Conservation (phyloP, 768 basidiomycete genomes). For the Lentinula aciculospora region DNA sequence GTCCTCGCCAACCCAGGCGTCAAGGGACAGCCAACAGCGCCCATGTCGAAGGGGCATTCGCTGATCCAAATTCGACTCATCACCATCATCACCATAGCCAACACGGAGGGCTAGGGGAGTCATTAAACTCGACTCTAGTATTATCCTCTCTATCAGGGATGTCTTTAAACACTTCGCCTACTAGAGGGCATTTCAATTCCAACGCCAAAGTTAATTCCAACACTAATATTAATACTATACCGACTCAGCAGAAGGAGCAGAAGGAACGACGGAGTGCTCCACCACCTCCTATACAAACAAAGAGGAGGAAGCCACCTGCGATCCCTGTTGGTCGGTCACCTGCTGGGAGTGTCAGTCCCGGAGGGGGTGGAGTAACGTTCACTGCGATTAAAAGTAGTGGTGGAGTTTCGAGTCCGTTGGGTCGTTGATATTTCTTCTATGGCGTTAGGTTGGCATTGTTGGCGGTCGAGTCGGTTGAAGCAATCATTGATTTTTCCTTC, state of each 20-base stretch:
- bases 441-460: too few species aligned
- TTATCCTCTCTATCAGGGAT: slow-evolving; percentile 7
- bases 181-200: slow-evolving; percentile 7
- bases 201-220: slow-evolving; percentile 15
- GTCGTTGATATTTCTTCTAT: not conserved
- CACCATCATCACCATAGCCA: slow-evolving; percentile 9
- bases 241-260: slow-evolving; percentile 15
- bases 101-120: slow-evolving; percentile 1
- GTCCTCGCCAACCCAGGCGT: slow-evolving; percentile 14
- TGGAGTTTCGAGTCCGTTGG: not conserved
- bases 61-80: slow-evolving; percentile 13
- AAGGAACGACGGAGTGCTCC: slow-evolving; percentile 31
- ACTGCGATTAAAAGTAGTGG: slow-evolving; percentile 45
- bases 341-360: slow-evolving; percentile 15
- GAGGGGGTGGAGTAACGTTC: slow-evolving; percentile 47
- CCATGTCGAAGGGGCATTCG: slow-evolving; percentile 15
- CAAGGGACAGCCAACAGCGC: slow-evolving; percentile 21
- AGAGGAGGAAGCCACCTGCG: slow-evolving; percentile 68
- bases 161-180: not conserved
- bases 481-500: too few species aligned
- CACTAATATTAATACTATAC: slow-evolving; percentile 12
- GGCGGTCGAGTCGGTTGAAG: too few species aligned
- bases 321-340: slow-evolving; percentile 39
- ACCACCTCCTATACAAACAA: slow-evolving; percentile 64
- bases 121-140: slow-evolving; percentile 9